These are phyloP conservation scores for Hemerocallis citrina DNA, from an alignment of 106 monocot genomes.

Conservation along the genomic window DNA sequence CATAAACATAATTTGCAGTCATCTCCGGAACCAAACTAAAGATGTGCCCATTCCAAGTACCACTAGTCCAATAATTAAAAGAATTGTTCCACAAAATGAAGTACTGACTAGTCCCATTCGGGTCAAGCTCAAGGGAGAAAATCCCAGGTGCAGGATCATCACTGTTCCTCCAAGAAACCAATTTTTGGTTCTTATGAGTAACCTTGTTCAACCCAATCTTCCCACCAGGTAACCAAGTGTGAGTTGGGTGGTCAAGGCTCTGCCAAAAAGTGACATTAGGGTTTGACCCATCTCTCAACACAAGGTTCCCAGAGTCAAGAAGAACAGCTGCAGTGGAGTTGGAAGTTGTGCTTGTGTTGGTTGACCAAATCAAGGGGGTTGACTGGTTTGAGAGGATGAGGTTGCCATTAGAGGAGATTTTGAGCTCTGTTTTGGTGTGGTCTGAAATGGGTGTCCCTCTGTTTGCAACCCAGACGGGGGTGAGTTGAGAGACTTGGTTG, in stretches of 20 bases:
- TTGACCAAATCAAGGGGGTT: slow-evolving; percentile 27
- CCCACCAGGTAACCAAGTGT: slow-evolving; percentile 35
- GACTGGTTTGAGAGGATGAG: slow-evolving; percentile 8
- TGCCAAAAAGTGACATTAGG: slow-evolving; percentile 21
- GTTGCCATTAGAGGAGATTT: slow-evolving; percentile 5
- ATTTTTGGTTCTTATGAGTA: neutral
- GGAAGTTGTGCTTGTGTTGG: slow-evolving; percentile 7
- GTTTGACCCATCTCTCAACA: slow-evolving; percentile 23
- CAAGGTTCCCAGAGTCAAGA: slow-evolving; percentile 29
- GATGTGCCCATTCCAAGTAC: slow-evolving; percentile 14
- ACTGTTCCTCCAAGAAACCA: slow-evolving; percentile 15
- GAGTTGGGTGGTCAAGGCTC: slow-evolving; percentile 28
- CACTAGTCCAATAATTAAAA: slow-evolving; percentile 14
- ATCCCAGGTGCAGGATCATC: slow-evolving; percentile 20
- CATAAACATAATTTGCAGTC: neutral
- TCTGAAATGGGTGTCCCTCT: neutral
- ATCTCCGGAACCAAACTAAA: slow-evolving; percentile 25
- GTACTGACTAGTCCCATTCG: slow-evolving; percentile 11
- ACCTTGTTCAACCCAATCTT: slow-evolving; percentile 23
- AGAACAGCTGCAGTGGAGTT: slow-evolving; percentile 18
- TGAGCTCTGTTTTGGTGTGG: neutral
- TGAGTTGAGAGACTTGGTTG: neutral
- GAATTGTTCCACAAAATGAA: slow-evolving; percentile 17
- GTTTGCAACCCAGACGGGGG: slow-evolving; percentile 6
- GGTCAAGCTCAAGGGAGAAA: slow-evolving; percentile 11